These are phyloP conservation scores for Russula ochroleuca DNA, from an alignment of 768 basidiomycete genomes.

Conservation along the genomic window DNA sequence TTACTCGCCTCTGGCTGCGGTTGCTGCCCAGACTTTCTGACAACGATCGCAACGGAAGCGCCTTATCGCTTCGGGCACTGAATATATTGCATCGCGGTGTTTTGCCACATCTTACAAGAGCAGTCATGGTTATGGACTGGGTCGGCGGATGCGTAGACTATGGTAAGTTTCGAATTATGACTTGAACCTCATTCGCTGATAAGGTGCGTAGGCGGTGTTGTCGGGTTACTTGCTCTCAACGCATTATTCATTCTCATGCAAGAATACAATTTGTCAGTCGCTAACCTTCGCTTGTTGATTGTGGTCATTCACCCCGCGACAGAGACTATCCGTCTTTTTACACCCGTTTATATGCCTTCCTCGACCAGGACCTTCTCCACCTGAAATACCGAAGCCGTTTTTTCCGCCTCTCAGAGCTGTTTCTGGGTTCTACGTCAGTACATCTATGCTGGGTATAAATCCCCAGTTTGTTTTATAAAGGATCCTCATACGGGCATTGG, in stretches of 20 bases:
- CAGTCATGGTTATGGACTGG: constrained; percentile 89
- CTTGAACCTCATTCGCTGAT: constrained; percentile 8
- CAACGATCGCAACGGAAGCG: constrained; percentile 36
- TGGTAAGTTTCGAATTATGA: constrained; percentile 43
- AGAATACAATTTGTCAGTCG: constrained; percentile 84
- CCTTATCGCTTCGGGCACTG: constrained; percentile 53
- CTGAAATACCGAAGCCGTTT: constrained; percentile 91
- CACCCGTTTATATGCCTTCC: constrained; percentile 82
- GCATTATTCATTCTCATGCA: constrained; percentile 87
- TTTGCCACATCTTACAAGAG: constrained; percentile 75
- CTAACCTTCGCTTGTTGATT: not conserved
- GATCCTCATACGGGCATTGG: not conserved
- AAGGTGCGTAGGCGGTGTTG: constrained; percentile 57
- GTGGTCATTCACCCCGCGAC: constrained; percentile 10
- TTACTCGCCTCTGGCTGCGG: constrained; percentile 75
- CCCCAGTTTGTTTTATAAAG: not conserved
- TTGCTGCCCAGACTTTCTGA: constrained; percentile 57
- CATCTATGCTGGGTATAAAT: not conserved
- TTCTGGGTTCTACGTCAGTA: constrained; percentile 80
- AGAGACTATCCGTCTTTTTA: constrained; percentile 98
- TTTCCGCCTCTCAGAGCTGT: constrained; percentile 87
- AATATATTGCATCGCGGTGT: constrained; percentile 80
- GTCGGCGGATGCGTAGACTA: constrained; percentile 77
- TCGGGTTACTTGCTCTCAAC: constrained; percentile 87
- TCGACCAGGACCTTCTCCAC: constrained; percentile 85